Base-by-base conservation (phyloP, 306 rosid genomes). In the Carpinus fangiana region DNA sequence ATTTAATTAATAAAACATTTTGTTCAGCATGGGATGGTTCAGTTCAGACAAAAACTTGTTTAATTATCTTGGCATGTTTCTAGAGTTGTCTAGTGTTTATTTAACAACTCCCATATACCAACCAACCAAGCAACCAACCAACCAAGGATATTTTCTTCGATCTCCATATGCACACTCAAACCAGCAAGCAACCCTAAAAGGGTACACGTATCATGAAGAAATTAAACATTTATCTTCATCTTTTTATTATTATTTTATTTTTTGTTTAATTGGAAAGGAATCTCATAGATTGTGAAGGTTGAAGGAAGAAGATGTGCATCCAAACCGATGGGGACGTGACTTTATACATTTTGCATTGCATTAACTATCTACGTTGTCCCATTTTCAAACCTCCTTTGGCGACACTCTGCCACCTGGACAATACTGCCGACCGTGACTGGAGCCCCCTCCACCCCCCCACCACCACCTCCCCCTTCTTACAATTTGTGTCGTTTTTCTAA, bases 251-350 rank as follows among this genome's bases (percentile, higher is more conserved):
- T 38, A 38, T 38, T 38, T 38, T 38, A 38, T 38, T 38, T 0
- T 38, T 38, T 38, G 67, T 23, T 48, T 4, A 70, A 34, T n/a
- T 71, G 77, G 12, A 28, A 72, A 55, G 77, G 51, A 66, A 45
- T 54, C 74, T 4, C 28, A 26, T 14, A 18, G 69, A 50, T 41
- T 5, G 56, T 16, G 52, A 64, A 76, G 26, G 70, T 76, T 74
- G 55, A 26, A 75, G 36, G 80, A 23, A 71, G 45, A 43, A 28
- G 38, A 34, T 41, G 43, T 61, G 23, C 67, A 82, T 64, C 78
- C 54, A 38, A 62, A 52, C 11, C 16, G 73, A 79, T 31, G 11
- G 82, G 38, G 77, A 61, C 72, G 56, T 20, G 71, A 70, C 76
- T 46, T 12, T 4, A 17, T 47, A 55, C 61, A 21, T 28, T 47